phyloP scores from a whole-genome alignment of 2,329 filamentous ascomycete genomes.

The Calycina herbarum region DNA sequence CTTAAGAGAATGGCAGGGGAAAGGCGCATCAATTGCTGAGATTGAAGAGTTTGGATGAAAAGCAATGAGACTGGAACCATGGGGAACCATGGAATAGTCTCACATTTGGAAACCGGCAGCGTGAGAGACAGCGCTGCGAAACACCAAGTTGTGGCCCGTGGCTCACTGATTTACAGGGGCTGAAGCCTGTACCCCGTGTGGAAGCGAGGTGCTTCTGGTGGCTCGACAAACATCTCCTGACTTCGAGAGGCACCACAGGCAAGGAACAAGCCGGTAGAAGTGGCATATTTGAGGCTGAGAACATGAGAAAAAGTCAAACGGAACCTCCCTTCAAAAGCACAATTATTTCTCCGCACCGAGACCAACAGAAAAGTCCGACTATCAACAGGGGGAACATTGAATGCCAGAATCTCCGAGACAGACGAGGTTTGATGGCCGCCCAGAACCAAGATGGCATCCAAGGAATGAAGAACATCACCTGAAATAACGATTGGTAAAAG shows the following conservation, averaged over 20 bases:
- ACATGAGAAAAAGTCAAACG: neutral
- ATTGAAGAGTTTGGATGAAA: neutral
- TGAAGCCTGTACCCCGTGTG: neutral
- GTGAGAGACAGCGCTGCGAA: slow-evolving; percentile 4
- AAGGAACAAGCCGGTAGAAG: neutral
- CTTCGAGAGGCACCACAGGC: neutral
- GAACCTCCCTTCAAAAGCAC: no score
- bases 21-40: neutral
- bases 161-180: neutral
- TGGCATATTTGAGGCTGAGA: neutral
- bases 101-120: neutral
- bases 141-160: neutral
- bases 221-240: neutral
- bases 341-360: no score
- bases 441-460: neutral
- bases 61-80: neutral
- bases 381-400: neutral
- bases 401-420: slow-evolving; percentile 1
- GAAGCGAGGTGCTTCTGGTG: neutral
- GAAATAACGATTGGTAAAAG: no score
- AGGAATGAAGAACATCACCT: neutral
- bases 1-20: neutral
- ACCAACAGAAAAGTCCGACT: neutral
- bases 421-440: slow-evolving; percentile 10
- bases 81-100: neutral